Percentiles rank a stretch among this genome's conserved stretches.
Conservation (phyloP, 2,329 filamentous ascomycete genomes). For the Fusarium paranaense region DNA sequence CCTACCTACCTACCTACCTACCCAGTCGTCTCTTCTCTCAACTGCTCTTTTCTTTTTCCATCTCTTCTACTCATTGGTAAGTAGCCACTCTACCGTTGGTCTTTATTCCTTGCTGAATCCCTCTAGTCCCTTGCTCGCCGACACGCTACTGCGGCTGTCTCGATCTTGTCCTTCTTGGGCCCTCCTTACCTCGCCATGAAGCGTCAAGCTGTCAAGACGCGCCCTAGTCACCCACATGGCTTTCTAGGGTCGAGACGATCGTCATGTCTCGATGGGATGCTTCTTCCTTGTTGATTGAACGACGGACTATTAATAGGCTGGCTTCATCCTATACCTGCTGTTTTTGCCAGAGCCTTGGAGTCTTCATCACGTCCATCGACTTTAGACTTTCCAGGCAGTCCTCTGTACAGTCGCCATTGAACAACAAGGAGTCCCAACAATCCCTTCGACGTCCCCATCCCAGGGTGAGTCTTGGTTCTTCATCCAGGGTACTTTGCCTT, state of each 20-base stretch:
- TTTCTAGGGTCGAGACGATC: not conserved
- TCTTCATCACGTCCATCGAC: too few relatives aligned
- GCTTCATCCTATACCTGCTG: too few relatives aligned
- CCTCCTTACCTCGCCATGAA: not conserved
- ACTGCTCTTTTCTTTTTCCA: not conserved
- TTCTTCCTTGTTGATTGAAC: not conserved
- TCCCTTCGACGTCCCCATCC: too few relatives aligned
- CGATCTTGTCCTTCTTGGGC: not conserved
- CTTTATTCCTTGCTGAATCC: not conserved
- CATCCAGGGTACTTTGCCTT: too few relatives aligned
- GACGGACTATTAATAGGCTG: not conserved
- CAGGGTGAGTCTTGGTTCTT: too few relatives aligned
- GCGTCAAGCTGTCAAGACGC: not conserved
- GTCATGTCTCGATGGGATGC: not conserved
- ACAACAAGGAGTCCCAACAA: too few relatives aligned
- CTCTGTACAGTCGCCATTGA: too few relatives aligned
- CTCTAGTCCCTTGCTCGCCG: not conserved
- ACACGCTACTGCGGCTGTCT: not conserved
- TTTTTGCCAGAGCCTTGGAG: too few relatives aligned
- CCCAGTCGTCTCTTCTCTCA: too few relatives aligned
- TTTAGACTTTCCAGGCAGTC: too few relatives aligned
- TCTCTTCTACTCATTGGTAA: not conserved
- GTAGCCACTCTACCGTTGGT: not conserved
- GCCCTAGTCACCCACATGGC: not conserved
- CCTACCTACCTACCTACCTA: too few relatives aligned